These are phyloP conservation scores for Neopestalotiopsis rosae DNA, from an alignment of 2,329 filamentous ascomycete genomes.

Conservation along the genomic window DNA sequence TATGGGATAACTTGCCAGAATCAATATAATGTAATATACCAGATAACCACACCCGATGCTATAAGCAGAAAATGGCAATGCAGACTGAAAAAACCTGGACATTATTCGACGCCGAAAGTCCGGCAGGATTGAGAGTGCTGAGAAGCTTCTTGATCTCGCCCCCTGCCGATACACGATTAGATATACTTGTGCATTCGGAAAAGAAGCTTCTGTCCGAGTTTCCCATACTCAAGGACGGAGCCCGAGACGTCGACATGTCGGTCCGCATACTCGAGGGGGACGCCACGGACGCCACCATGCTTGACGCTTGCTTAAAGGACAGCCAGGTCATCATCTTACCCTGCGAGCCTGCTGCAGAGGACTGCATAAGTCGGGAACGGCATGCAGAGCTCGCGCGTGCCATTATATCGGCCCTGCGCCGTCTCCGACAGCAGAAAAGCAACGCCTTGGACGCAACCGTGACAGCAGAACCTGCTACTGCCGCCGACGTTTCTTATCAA, in stretches of 20 bases:
- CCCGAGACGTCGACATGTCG: background rate
- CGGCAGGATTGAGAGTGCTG: conserved; percentile 1
- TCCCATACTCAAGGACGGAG: background rate
- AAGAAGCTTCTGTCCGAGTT: background rate
- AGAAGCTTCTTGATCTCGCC: background rate
- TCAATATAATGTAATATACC: too few species aligned
- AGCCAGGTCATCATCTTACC: background rate
- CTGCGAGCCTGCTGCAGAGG: background rate
- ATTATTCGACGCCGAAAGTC: background rate
- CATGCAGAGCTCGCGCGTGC: background rate
- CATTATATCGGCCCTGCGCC: background rate
- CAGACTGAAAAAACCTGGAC: background rate
- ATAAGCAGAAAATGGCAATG: background rate
- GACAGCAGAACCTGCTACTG: background rate
- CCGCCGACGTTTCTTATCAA: background rate
- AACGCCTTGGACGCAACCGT: background rate
- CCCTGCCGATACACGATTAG: background rate
- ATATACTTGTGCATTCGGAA: background rate
- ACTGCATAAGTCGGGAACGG: background rate
- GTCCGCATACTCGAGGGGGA: background rate
- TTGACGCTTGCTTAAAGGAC: background rate
- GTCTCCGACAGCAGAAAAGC: background rate
- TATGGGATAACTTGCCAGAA: too few species aligned
- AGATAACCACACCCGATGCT: background rate
- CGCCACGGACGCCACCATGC: background rate